These are phyloP conservation scores for Mycena sp. DNA, from an alignment of 1,284 basidiomycete genomes.

Conservation along the genomic window DNA sequence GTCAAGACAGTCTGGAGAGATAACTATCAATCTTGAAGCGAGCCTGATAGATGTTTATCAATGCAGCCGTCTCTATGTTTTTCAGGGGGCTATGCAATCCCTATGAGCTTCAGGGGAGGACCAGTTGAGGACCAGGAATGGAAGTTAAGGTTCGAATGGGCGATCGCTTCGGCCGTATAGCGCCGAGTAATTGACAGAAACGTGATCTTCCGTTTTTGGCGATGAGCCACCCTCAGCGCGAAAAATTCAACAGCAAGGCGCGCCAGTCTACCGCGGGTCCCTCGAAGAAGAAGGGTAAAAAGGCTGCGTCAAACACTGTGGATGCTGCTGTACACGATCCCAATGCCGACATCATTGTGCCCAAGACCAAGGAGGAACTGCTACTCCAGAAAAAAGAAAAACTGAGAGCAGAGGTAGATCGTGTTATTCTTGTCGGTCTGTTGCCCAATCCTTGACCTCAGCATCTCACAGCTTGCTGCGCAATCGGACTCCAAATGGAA, in stretches of 20 bases:
- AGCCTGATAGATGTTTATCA: not conserved
- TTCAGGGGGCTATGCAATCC: too few species aligned
- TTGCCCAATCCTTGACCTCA: constrained; percentile 30
- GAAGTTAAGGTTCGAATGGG: not conserved
- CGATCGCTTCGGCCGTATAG: not conserved
- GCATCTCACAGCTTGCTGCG: constrained; percentile 57
- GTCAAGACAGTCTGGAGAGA: constrained; percentile 4
- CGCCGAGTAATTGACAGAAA: not conserved
- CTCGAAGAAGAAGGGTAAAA: constrained; percentile 65
- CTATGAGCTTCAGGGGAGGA: not conserved
- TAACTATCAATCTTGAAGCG: constrained; percentile 11
- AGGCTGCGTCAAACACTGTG: constrained; percentile 44
- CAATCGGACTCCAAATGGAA: constrained; percentile 79
- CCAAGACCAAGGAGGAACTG: constrained; percentile 71
- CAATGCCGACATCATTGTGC: constrained; percentile 68
- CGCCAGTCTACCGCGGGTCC: constrained; percentile 65
- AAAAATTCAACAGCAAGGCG: constrained; percentile 70
- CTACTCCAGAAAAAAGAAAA: constrained; percentile 69
- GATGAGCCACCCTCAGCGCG: constrained; percentile 52
- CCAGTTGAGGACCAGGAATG: not conserved
- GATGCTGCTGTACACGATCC: constrained; percentile 52
- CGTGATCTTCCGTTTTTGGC: constrained; percentile 7
- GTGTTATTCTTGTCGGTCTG: not conserved
- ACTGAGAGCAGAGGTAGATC: constrained; percentile 70
- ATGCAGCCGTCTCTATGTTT: too few species aligned